Base-by-base conservation (phyloP, 2,329 filamentous ascomycete species). In the Verticillium tricorpus region DNA sequence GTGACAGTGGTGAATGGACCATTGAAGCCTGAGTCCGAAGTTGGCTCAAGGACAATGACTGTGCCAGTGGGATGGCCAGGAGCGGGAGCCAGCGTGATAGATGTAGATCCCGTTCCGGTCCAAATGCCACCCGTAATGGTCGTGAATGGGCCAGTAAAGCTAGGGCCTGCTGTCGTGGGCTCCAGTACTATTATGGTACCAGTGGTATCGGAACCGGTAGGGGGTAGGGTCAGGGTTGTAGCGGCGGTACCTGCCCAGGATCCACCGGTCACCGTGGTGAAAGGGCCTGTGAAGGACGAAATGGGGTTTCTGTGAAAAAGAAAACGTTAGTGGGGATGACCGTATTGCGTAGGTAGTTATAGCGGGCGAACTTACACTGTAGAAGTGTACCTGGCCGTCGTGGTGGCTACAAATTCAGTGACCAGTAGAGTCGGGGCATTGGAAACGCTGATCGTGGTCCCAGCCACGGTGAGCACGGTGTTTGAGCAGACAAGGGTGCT, bases 111-210 rank as follows among this genome's bases (percentile, higher is more conserved):
- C 7, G 39, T 17, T 11, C 57, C 57, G 28, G 57, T 58, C 57
- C 57, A 58, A 12, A 37, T n/a, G 5, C 57, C 57, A n/a, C 56
- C 60, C 5, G 57, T 59, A 2, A 45, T 35, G 22, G 60, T 62
- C 7, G 32, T 50, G 31, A 40, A 62, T 14, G 60, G 60, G 12
- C 56, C 45, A 19, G 57, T 32, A 45, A 40, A 35, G 8, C 19
- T 8, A 17, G 56, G 25, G 7, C 31, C 40, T 14, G 17, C 5
- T 19, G 15, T 22, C 9, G 45, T 31, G 19, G 56, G 32, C 57
- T 54, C 8, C 2, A 39, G 52, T 7, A 52, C 37, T 9, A 58
- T 34, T 7, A 50, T 14, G n/a, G 58, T 52, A 11, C 37, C 58
- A 3, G 35, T 40, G 8, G 32, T 28, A 11, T 40, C 37, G 17